A percentile compares a stretch with the other conserved stretches of the same genome.
These are phyloP conservation scores for Achlya hypogyna DNA, from an alignment of 352 stramenopile species.

Conservation along the genomic window DNA sequence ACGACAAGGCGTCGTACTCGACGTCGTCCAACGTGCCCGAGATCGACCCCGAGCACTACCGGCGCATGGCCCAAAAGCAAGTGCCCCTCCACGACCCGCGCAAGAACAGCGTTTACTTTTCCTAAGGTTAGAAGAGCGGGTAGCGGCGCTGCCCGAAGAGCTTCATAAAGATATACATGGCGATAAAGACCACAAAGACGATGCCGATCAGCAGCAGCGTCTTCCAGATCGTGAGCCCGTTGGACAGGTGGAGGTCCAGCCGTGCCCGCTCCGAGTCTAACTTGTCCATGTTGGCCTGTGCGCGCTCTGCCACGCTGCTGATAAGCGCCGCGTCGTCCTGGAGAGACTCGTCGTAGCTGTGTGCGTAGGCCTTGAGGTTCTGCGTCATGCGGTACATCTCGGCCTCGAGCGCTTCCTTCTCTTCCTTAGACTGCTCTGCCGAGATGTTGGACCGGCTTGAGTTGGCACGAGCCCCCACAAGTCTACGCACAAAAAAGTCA, in stretches of 20 bases:
- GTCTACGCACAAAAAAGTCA: not conserved
- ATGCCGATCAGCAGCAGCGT: not conserved
- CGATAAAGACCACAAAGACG: conserved; percentile 19
- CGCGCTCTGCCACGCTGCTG: not conserved
- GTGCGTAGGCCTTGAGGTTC: not conserved
- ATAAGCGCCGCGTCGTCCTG: conserved; percentile 14
- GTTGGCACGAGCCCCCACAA: not conserved
- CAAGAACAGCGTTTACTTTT: conserved; percentile 16
- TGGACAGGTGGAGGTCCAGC: not conserved
- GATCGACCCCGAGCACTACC: conserved; percentile 9
- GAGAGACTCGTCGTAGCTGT: conserved; percentile 9
- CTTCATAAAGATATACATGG: conserved; percentile 22
- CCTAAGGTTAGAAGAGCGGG: conserved; percentile 11
- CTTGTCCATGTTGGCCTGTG: conserved; percentile 17
- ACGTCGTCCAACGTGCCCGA: conserved; percentile 55
- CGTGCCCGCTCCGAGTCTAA: conserved; percentile 1
- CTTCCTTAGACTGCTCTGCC: conserved; percentile 10
- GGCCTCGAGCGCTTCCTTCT: conserved; percentile 11
- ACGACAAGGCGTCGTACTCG: conserved; percentile 55
- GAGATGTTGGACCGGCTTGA: not conserved
- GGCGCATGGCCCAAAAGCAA: conserved; percentile 6
- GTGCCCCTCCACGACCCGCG: conserved; percentile 14
- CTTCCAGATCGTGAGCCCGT: conserved; percentile 3
- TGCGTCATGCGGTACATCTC: conserved; percentile 7
- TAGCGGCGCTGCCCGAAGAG: conserved; percentile 9